Conservation (phyloP, 345 rosid species). For the Rubroshorea leprosula region DNA sequence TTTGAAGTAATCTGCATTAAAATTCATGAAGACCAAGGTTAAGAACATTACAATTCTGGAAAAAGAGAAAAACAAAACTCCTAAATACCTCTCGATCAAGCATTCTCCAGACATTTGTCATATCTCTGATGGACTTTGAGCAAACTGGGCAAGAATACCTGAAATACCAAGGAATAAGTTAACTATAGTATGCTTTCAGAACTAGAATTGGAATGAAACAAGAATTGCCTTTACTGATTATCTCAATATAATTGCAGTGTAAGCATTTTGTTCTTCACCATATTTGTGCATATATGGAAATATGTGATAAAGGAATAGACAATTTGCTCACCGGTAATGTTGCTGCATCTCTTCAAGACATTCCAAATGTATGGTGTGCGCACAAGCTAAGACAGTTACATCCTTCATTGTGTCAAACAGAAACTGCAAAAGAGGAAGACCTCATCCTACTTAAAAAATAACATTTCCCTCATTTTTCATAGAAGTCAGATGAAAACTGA, state of each 20-base stretch:
- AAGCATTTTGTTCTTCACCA: no score
- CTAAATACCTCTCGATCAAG: slow-evolving; percentile 69
- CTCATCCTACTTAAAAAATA: neutral
- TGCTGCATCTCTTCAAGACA: slow-evolving; percentile 48
- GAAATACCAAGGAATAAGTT: slow-evolving; percentile 9
- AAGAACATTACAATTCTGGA: neutral
- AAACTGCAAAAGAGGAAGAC: slow-evolving; percentile 35
- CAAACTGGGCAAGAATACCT: slow-evolving; percentile 89
- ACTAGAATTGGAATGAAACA: no score
- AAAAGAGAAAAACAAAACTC: neutral
- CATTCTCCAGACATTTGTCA: slow-evolving; percentile 70
- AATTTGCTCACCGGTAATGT: slow-evolving; percentile 36
- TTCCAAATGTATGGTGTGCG: slow-evolving; percentile 59
- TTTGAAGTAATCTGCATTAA: slow-evolving; percentile 57
- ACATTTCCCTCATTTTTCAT: neutral
- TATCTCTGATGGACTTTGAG: slow-evolving; percentile 71
- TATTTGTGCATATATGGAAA: no score
- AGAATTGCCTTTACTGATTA: no score
- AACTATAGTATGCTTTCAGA: no score
- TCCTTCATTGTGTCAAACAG: slow-evolving; percentile 56
- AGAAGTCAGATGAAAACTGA: neutral
- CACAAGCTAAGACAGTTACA: slow-evolving; percentile 48
- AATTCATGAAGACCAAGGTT: slow-evolving; percentile 1
- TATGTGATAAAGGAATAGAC: no score
- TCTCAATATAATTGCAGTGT: no score